Evolutionary conservation across 2,329 filamentous ascomycete species (phyloP).

Genomic region (Fusarium sp.): DNA sequence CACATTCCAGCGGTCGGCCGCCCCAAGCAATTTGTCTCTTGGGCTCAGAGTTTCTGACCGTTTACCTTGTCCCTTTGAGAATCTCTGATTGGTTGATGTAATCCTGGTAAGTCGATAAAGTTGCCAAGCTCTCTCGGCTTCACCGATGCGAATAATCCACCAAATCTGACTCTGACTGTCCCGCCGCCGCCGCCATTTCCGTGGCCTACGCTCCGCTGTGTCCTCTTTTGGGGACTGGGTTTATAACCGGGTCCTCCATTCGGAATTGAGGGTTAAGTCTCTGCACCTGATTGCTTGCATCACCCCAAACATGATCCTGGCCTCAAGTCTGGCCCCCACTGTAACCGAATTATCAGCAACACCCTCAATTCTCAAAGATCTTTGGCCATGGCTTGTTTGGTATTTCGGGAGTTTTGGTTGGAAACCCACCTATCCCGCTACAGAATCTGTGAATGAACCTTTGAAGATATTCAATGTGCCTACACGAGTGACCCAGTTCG

Average conservation of each 20-base stretch:
- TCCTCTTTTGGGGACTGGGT: conserved; percentile 38
- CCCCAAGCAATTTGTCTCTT: conserved; percentile 29
- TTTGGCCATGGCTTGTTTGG: conserved; percentile 10
- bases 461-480: conserved; percentile 6
- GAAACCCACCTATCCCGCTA: conserved; percentile 3
- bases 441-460: conserved; percentile 6
- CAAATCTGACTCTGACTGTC: conserved; percentile 34
- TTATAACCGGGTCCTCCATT: conserved; percentile 32
- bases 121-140: conserved; percentile 47
- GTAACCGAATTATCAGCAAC: background rate
- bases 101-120: conserved; percentile 41
- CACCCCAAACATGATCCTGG: conserved; percentile 9
- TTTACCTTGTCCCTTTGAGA: conserved; percentile 19
- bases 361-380: conserved; percentile 13
- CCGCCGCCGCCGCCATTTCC: conserved; percentile 33
- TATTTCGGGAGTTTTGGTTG: conserved; percentile 4
- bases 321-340: conserved; percentile 1
- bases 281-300: conserved; percentile 28
- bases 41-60: conserved; percentile 25
- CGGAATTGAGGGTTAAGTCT: conserved; percentile 16
- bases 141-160: conserved; percentile 45
- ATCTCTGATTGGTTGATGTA: conserved; percentile 32
- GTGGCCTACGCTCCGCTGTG: conserved; percentile 36
- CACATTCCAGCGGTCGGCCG: conserved; percentile 48
- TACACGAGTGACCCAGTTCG: conserved; percentile 28